These are phyloP conservation scores for Phytopythium oedochilum DNA, from an alignment of 352 stramenopile species.

Conservation along the genomic window DNA sequence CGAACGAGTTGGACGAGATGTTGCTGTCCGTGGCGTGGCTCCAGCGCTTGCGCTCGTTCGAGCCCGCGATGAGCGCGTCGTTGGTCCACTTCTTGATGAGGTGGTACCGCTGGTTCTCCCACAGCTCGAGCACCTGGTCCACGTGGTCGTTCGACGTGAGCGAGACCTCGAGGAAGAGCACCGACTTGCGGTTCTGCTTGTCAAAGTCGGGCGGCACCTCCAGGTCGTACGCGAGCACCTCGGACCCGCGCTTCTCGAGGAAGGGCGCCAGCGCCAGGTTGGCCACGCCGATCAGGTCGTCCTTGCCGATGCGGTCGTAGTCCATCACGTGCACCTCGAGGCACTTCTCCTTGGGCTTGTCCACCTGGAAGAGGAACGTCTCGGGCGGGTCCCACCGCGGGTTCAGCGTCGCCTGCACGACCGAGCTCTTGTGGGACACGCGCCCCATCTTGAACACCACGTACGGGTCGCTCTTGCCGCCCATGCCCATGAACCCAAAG, in stretches of 20 bases:
- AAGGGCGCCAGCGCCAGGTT: slow-evolving; percentile 51
- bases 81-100: slow-evolving; percentile 76
- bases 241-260: slow-evolving; percentile 36
- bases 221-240: slow-evolving; percentile 51
- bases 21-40: slow-evolving; percentile 54
- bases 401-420: slow-evolving; percentile 39
- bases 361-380: slow-evolving; percentile 59
- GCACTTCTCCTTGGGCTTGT: slow-evolving; percentile 51
- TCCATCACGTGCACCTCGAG: slow-evolving; percentile 59
- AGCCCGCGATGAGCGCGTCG: slow-evolving; percentile 41
- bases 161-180: slow-evolving; percentile 58
- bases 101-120: slow-evolving; percentile 82
- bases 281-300: slow-evolving; percentile 50
- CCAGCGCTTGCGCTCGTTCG: slow-evolving; percentile 68
- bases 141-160: slow-evolving; percentile 39
- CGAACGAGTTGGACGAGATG: slow-evolving; percentile 57
- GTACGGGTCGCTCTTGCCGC: slow-evolving; percentile 75
- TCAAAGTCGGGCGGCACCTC: slow-evolving; percentile 48
- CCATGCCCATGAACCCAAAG: slow-evolving; percentile 64
- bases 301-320: slow-evolving; percentile 53
- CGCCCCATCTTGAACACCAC: slow-evolving; percentile 54
- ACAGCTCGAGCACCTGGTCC: slow-evolving; percentile 71
- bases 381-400: slow-evolving; percentile 52
- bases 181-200: slow-evolving; percentile 54
- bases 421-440: slow-evolving; percentile 45